Evolutionary conservation across 768 basidiomycete species (phyloP).

Genomic region (Mrakia hoshinonis): DNA sequence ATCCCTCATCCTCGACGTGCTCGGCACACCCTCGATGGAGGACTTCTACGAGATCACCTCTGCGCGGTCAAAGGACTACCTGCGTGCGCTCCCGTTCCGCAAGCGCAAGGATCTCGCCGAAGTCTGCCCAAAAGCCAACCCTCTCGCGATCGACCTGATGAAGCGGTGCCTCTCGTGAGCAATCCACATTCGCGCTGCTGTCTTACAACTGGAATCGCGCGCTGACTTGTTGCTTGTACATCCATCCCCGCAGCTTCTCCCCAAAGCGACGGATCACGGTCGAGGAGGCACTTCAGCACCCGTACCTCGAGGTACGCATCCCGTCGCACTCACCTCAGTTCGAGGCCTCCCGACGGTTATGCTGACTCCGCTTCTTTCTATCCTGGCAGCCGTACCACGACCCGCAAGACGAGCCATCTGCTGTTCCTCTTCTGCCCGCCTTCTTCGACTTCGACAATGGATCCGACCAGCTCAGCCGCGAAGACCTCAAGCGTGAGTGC

Average conservation of each 20-base stretch:
- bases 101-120: constrained; percentile 62
- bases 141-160: constrained; percentile 41
- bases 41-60: constrained; percentile 91
- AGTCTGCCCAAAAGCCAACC: constrained; percentile 67
- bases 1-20: constrained; percentile 83
- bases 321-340: no score
- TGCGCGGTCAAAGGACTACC: constrained; percentile 46
- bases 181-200: background rate
- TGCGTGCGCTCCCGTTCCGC: constrained; percentile 65
- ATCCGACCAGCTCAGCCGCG: no score
- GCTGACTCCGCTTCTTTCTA: no score
- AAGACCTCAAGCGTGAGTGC: no score
- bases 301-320: constrained; percentile 58
- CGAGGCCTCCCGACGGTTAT: no score
- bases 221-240: background rate
- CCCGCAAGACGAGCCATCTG: constrained; percentile 76
- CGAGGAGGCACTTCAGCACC: constrained; percentile 76
- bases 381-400: constrained; percentile 45
- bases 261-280: constrained; percentile 83
- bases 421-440: constrained; percentile 85
- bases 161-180: constrained; percentile 59
- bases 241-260: constrained; percentile 33
- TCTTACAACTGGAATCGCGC: background rate
- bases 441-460: constrained; percentile 86
- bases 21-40: constrained; percentile 65